Percentiles rank a stretch among this genome's conserved stretches.
Conservation (phyloP, 805 yeast genomes). For the Wickerhamiella azyma region DNA sequence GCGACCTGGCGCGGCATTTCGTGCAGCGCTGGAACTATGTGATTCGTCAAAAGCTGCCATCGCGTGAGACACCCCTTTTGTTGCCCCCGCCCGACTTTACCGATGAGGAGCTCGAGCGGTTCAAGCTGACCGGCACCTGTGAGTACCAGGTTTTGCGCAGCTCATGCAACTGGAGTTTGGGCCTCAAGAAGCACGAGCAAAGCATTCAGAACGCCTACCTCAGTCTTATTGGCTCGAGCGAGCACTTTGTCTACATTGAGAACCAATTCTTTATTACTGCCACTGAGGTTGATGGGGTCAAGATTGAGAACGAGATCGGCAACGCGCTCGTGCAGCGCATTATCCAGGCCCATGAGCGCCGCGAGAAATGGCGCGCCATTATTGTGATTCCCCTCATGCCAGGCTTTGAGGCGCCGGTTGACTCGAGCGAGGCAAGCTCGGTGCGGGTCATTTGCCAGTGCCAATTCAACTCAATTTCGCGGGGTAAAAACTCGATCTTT, state of each 20-base stretch:
- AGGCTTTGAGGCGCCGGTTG: constrained; percentile 89
- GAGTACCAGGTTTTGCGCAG: constrained; percentile 85
- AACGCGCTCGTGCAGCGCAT: constrained; percentile 97
- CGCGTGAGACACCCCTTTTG: constrained; percentile 80
- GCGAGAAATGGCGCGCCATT: constrained; percentile 75
- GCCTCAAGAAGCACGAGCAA: constrained; percentile 69
- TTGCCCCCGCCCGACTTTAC: constrained; percentile 87
- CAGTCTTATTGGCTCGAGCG: constrained; percentile 78
- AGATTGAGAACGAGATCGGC: constrained; percentile 77
- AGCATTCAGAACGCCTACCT: constrained; percentile 89
- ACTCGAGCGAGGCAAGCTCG: constrained; percentile 85
- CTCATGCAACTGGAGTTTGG: constrained; percentile 86
- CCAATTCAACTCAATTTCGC: constrained; percentile 82
- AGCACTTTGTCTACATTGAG: constrained; percentile 86
- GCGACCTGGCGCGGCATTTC: constrained; percentile 86
- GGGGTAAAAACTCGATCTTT: constrained; percentile 80
- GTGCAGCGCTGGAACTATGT: constrained; percentile 96
- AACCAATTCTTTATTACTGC: constrained; percentile 91
- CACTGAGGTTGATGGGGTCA: constrained; percentile 62
- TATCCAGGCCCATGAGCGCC: constrained; percentile 68
- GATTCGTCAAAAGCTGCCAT: constrained; percentile 84
- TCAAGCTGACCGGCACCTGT: constrained; percentile 65
- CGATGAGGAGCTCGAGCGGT: constrained; percentile 47
- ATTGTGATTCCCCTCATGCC: constrained; percentile 94
- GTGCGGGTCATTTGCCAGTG: constrained; percentile 93